A percentile compares a stretch with the other conserved stretches of the same genome.
These are phyloP conservation scores for Paraconiothyrium sp. DNA, from an alignment of 2,329 filamentous ascomycete species.

Conservation along the genomic window DNA sequence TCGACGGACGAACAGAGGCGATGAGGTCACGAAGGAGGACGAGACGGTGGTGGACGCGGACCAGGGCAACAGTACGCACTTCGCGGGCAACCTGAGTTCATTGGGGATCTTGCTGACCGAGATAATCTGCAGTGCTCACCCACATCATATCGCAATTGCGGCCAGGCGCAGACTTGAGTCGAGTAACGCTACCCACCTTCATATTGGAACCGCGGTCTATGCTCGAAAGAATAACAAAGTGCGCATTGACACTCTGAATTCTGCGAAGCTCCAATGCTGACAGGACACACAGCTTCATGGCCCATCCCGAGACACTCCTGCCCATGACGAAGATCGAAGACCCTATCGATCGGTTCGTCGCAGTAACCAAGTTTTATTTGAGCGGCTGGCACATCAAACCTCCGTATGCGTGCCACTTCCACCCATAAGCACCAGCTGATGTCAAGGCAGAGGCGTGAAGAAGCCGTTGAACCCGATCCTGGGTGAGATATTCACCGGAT, in stretches of 20 bases:
- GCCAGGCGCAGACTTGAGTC: constrained; percentile 92
- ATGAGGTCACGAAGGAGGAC: constrained; percentile 63
- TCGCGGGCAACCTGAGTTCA: not conserved
- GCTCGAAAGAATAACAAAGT: constrained; percentile 99
- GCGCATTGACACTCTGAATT: constrained; percentile 48
- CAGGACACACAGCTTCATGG: constrained; percentile 83
- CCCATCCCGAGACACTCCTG: constrained; percentile 93
- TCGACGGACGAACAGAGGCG: constrained; percentile 54
- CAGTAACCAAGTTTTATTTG: constrained; percentile 97
- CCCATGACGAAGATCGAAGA: constrained; percentile 89
- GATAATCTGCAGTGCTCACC: constrained; percentile 73
- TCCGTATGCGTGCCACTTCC: constrained; percentile 69
- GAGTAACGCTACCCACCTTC: constrained; percentile 94
- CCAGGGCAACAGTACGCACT: constrained; percentile 82
- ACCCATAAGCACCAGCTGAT: constrained; percentile 36
- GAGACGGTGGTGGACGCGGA: constrained; percentile 87
- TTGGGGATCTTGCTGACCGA: constrained; percentile 25
- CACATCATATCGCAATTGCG: constrained; percentile 98
- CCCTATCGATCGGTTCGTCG: constrained; percentile 86
- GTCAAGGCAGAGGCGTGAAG: constrained; percentile 81
- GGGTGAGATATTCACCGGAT: constrained; percentile 93
- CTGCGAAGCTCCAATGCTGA: constrained; percentile 22
- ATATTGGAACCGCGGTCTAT: constrained; percentile 98
- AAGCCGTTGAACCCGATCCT: constrained; percentile 97
- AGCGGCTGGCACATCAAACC: constrained; percentile 99